phyloP scores from a whole-genome alignment of 1,284 basidiomycete species.

The Leccinum subrobustum region DNA sequence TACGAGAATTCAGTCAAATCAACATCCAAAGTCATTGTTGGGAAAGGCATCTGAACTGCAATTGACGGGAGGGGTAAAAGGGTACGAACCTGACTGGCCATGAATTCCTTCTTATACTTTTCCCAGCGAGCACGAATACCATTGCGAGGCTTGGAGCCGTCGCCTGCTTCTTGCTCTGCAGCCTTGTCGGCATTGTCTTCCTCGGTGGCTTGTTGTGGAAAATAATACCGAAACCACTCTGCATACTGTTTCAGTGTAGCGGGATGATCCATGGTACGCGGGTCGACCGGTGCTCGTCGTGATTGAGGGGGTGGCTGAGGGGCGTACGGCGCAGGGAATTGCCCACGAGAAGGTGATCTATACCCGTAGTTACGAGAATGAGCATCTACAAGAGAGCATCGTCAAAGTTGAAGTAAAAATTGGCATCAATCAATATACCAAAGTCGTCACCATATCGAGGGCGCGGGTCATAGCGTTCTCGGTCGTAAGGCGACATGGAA shows the following conservation, averaged over 20 bases:
- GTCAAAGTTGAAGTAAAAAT: constrained; percentile 10
- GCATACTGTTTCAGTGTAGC: constrained; percentile 83
- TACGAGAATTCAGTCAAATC: constrained; percentile 34
- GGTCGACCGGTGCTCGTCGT: constrained; percentile 71
- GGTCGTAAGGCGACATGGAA: constrained; percentile 83
- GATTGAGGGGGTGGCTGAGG: constrained; percentile 36
- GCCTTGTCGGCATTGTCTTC: constrained; percentile 80
- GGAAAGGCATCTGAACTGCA: constrained; percentile 14
- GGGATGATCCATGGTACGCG: constrained; percentile 80
- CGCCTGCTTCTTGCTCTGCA: constrained; percentile 76
- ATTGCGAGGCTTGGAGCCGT: constrained; percentile 76
- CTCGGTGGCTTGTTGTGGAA: constrained; percentile 73
- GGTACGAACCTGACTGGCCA: constrained; percentile 75
- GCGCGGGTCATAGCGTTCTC: constrained; percentile 73
- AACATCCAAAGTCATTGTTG: constrained; percentile 15
- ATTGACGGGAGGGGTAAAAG: constrained; percentile 15
- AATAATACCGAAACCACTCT: constrained; percentile 85
- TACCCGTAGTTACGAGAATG: constrained; percentile 65
- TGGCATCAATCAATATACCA: constrained; percentile 44
- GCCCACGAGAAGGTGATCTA: constrained; percentile 57
- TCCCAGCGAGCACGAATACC: constrained; percentile 82
- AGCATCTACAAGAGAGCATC: constrained; percentile 43
- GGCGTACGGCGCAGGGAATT: constrained; percentile 44
- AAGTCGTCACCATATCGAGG: constrained; percentile 79
- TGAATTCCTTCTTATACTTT: constrained; percentile 88